Conservation (phyloP, 192 early-diverging fungal genomes). For the Linderina pennispora region DNA sequence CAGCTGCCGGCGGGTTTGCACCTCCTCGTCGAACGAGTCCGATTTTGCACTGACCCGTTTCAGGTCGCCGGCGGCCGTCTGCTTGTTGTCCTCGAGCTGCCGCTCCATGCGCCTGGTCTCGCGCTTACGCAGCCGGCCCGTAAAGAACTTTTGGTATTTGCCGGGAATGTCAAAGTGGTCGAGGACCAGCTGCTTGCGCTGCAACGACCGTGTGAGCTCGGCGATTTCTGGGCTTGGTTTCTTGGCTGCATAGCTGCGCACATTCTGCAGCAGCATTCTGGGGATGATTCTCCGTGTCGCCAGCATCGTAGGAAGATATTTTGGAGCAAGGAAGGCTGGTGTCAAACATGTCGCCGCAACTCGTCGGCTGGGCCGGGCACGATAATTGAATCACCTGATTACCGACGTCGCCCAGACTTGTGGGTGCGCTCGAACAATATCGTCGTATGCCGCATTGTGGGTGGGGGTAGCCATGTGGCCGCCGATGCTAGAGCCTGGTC, state of each 20-base stretch:
- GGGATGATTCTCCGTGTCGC: no score
- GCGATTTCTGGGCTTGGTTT: conserved; percentile 1
- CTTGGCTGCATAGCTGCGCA: not conserved
- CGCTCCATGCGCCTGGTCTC: conserved; percentile 22
- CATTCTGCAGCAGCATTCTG: not conserved
- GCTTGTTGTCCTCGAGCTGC: conserved; percentile 5
- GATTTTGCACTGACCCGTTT: conserved; percentile 16
- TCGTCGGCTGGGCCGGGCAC: no score
- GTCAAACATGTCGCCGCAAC: no score
- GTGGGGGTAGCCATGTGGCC: no score
- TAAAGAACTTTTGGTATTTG: conserved; percentile 43
- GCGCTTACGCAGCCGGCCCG: conserved; percentile 42
- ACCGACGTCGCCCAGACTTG: no score
- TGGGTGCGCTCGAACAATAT: no score
- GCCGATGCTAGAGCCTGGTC: no score
- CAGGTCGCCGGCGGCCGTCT: conserved; percentile 6
- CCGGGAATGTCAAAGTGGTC: conserved; percentile 40
- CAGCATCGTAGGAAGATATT: no score
- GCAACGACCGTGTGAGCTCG: conserved; percentile 18
- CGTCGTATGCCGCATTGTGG: no score
- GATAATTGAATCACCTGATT: no score
- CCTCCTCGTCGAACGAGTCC: conserved; percentile 14
- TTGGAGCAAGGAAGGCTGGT: no score
- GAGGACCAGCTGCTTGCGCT: conserved; percentile 34
- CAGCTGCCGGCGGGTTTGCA: conserved; percentile 18